Conservation (phyloP, 257 asterid genomes). For the Nicotiana noctiflora region DNA sequence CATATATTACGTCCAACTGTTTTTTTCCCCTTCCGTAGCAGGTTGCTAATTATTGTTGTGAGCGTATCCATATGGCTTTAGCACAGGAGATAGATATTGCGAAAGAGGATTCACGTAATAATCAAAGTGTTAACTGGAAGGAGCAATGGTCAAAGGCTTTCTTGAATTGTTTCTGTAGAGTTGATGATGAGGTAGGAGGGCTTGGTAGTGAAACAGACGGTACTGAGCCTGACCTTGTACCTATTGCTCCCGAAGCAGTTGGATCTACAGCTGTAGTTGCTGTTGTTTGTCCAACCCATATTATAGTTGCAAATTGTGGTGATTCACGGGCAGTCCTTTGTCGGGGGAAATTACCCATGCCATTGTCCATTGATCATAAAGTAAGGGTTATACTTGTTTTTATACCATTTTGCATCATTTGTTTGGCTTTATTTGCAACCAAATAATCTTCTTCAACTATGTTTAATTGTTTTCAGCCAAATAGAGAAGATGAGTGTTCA, state of each 20-base stretch:
- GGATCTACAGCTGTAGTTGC: slow-evolving; percentile 94
- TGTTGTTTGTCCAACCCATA: slow-evolving; percentile 53
- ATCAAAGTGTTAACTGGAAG: slow-evolving; percentile 32
- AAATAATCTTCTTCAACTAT: neutral
- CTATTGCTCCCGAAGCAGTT: slow-evolving; percentile 78
- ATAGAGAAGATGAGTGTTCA: slow-evolving; percentile 54
- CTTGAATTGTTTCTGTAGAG: slow-evolving; percentile 50
- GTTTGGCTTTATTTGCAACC: neutral
- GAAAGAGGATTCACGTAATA: slow-evolving; percentile 17
- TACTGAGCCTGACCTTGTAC: slow-evolving; percentile 14
- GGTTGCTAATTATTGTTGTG: slow-evolving; percentile 79
- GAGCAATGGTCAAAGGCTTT: slow-evolving; percentile 60
- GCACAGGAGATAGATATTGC: slow-evolving; percentile 51
- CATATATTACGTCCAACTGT: neutral
- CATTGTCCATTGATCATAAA: slow-evolving; percentile 72
- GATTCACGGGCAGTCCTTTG: slow-evolving; percentile 84
- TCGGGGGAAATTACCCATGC: slow-evolving; percentile 60
- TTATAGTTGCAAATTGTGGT: slow-evolving; percentile 87
- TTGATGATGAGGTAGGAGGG: slow-evolving; percentile 83
- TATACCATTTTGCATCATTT: neutral
- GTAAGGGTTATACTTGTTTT: slow-evolving; percentile 22
- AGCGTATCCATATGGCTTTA: slow-evolving; percentile 58
- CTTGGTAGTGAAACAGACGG: slow-evolving; percentile 14
- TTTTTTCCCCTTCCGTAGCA: slow-evolving; percentile 15
- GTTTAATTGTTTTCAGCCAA: slow-evolving; percentile 38